Conservation (phyloP, 2,329 filamentous ascomycete genomes). For the Ophiostoma ips region DNA sequence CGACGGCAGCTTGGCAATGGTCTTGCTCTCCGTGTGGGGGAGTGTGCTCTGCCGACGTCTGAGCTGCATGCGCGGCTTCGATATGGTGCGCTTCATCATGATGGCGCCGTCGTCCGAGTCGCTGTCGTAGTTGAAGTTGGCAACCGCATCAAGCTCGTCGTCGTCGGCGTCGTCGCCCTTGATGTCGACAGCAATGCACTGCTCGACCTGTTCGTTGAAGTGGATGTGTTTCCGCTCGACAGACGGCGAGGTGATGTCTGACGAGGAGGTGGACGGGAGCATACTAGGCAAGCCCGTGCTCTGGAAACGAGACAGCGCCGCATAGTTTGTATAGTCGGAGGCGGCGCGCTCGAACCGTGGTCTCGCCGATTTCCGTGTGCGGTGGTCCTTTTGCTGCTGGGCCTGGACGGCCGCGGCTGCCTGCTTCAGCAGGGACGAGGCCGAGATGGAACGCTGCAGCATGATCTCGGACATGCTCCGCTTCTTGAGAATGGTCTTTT, state of each 20-base stretch:
- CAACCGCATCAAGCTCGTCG: constrained; percentile 19
- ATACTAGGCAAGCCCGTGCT: constrained; percentile 52
- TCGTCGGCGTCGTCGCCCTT: constrained; percentile 63
- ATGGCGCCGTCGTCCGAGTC: constrained; percentile 65
- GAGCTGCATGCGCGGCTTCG: constrained; percentile 43
- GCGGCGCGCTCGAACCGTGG: constrained; percentile 46
- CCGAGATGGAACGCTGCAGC: constrained; percentile 75
- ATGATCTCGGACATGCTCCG: constrained; percentile 92
- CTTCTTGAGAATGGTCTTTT: constrained; percentile 94
- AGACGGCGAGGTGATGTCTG: constrained; percentile 50
- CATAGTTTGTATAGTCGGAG: constrained; percentile 60
- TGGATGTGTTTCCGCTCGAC: constrained; percentile 74
- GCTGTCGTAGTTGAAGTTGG: constrained; percentile 32
- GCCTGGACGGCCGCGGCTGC: constrained; percentile 76
- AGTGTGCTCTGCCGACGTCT: constrained; percentile 27
- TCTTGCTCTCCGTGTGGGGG: constrained; percentile 53
- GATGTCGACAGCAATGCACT: constrained; percentile 85
- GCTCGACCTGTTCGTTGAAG: constrained; percentile 90
- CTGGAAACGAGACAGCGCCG: constrained; percentile 45
- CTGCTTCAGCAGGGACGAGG: constrained; percentile 79
- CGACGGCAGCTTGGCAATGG: constrained; percentile 74
- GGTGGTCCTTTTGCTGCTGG: constrained; percentile 51
- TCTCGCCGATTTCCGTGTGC: constrained; percentile 31
- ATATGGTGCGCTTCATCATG: constrained; percentile 61
- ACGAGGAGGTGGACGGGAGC: constrained; percentile 54